Evolutionary conservation across 495 filamentous ascomycete species (phyloP), one percentile per base, ranked within the genome.

Genomic region (Filosporella fistucella): DNA sequence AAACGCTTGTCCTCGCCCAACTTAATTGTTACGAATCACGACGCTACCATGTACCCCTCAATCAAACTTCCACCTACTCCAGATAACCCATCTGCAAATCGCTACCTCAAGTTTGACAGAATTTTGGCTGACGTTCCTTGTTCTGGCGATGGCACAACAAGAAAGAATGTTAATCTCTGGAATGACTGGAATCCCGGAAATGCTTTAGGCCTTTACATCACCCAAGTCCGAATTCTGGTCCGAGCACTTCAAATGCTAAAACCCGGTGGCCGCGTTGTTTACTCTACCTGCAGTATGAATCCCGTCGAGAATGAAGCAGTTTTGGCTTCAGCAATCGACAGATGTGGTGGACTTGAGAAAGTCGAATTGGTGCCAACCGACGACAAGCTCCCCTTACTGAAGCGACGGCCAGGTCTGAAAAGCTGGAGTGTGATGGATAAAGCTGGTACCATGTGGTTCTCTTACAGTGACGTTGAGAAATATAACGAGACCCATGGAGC

Each of bases 251-350:
- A 98, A 68, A 91, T 98, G 88, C 74, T 97, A 17, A 97, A 96
- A 67, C 85, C 88, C 33, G 93, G 93, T 25, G 93, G 93, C 49
- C 79, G 89, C 37, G 84, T 96, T 8, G 90, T 97, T 22, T 98
- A 97, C 68, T 96, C 91, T 6, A 97, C 93, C 13, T 98, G 93
- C 71, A 94, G 88, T 64, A 86, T 98, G 85, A 98, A 96, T 65
- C 91, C 93, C 0, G 75, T 97, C 18, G 93, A 98, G 64, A 95
- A 98, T 60, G 93, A 98, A 69, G 86, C 94, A n/a, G 89, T 97
- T 17, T 68, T 98, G 47, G 75, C 86, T 2, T 71, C 68, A 40
- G 91, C 94, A 3, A 95, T 97, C 56, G 86, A 89, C 50, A 78
- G 90, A 33, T 97, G 91, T 57, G 93, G 93, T 50, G 93, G 93